phyloP scores from a whole-genome alignment of 1,139 yeast species.

The Wickerhamomyces sp. region DNA sequence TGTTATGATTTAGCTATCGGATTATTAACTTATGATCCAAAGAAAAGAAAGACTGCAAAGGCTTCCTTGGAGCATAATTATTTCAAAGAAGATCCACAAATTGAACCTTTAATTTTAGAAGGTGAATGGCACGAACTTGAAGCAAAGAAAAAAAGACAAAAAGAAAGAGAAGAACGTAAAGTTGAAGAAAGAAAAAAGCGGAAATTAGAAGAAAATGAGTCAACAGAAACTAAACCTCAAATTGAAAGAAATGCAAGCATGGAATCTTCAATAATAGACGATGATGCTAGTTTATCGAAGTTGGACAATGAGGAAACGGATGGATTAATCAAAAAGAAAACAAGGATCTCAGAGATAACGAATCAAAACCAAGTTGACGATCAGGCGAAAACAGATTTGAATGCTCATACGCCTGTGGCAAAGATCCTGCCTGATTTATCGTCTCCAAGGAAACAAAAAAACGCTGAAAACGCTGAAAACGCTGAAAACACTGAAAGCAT shows the following conservation, averaged over 20 bases:
- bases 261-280: background rate
- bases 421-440: too few species aligned
- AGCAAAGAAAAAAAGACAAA: conserved; percentile 77
- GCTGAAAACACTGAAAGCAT: too few species aligned
- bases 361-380: too few species aligned
- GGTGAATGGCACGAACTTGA: conserved; percentile 97
- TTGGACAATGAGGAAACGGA: background rate
- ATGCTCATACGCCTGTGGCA: too few species aligned
- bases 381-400: too few species aligned
- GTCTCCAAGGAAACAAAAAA: too few species aligned
- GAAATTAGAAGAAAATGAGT: conserved; percentile 6
- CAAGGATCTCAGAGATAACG: too few species aligned
- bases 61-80: conserved; percentile 64
- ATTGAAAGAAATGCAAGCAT: background rate
- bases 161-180: conserved; percentile 41
- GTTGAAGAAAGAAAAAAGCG: conserved; percentile 17
- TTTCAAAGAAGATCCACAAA: conserved; percentile 64
- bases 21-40: conserved; percentile 67
- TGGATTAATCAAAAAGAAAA: too few species aligned
- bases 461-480: too few species aligned
- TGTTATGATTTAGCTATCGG: conserved; percentile 63
- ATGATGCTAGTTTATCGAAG: background rate
- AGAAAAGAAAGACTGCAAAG: conserved; percentile 53
- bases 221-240: too few species aligned
- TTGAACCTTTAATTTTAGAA: conserved; percentile 51